These are phyloP conservation scores for Ogataea dorogensis DNA, from an alignment of 805 yeast genomes.

Conservation along the genomic window DNA sequence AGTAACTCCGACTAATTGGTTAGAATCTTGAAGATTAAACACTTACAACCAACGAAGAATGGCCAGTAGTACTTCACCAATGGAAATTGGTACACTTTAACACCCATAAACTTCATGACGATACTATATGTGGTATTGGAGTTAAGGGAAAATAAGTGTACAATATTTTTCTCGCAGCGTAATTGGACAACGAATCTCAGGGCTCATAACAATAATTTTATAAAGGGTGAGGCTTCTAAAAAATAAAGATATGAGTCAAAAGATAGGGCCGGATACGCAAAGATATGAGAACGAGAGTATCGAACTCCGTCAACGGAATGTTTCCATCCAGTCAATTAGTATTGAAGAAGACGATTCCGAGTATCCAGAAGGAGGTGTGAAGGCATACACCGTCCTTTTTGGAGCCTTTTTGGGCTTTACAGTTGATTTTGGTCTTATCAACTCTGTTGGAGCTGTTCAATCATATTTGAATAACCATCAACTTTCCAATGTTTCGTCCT, in stretches of 20 bases:
- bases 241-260: not conserved
- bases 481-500: slow-evolving; percentile 41
- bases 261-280: not conserved
- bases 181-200: slow-evolving; percentile 15
- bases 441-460: slow-evolving; percentile 62
- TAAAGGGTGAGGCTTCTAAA: not conserved
- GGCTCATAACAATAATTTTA: slow-evolving; percentile 12
- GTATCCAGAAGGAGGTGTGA: slow-evolving; percentile 59
- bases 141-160: slow-evolving; percentile 11
- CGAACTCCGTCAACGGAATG: slow-evolving; percentile 9
- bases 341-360: slow-evolving; percentile 22
- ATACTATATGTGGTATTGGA: slow-evolving; percentile 6
- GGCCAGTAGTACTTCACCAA: slow-evolving; percentile 79
- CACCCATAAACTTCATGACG: slow-evolving; percentile 35
- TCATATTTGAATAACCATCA: slow-evolving; percentile 58
- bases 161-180: slow-evolving; percentile 15
- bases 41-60: slow-evolving; percentile 79
- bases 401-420: slow-evolving; percentile 59
- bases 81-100: slow-evolving; percentile 37
- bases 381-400: slow-evolving; percentile 54
- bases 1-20: slow-evolving; percentile 46
- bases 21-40: slow-evolving; percentile 9
- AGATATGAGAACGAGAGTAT: slow-evolving; percentile 3
- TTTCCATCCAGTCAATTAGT: slow-evolving; percentile 5
- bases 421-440: slow-evolving; percentile 54